Base-by-base conservation (phyloP, 208 protist genomes). In the Lotmaria passim region DNA sequence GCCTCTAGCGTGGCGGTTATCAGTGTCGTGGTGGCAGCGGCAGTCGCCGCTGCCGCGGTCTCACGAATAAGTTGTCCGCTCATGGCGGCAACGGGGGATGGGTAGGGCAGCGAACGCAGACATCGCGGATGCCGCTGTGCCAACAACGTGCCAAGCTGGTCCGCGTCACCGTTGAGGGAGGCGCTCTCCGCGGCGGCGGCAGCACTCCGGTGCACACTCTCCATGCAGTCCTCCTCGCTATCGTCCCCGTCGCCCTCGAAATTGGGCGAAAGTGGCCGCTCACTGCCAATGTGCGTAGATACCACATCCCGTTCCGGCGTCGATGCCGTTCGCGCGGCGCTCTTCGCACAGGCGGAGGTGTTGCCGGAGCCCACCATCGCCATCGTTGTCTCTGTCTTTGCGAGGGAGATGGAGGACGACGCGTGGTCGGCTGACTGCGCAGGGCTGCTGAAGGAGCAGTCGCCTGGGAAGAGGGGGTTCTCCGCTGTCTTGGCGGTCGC, bases 101-200 rank as follows among this genome's bases (percentile, higher is more conserved):
- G 71, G 62, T 70, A 60, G 17, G 71, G 62, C 31, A 76, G 41
- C 6, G 46, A 44, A 11, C 61, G 62, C 36, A 58, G 62, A 4
- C 71, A 62, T 1, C 70, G 70, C 57, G 68, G 60, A 12, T 31
- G 34, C 7, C 30, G 50, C 23, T 56, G 50, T 19, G 11, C n/a
- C n/a, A n/a, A n/a, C n/a, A n/a, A n/a, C n/a, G n/a, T n/a, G n/a
- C n/a, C n/a, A n/a, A n/a, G n/a, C n/a, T n/a, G n/a, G n/a, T n/a
- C n/a, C n/a, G n/a, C n/a, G n/a, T n/a, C n/a, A n/a, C n/a, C n/a
- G n/a, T n/a, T n/a, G n/a, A n/a, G n/a, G n/a, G n/a, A n/a, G n/a
- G n/a, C n/a, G n/a, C n/a, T n/a, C n/a, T n/a, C n/a, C n/a, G n/a
- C n/a, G n/a, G n/a, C n/a, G 50, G 36, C 56, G 12, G 39, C 8